Conservation (phyloP, 352 stramenopile genomes). For the Globisporangium splendens region DNA sequence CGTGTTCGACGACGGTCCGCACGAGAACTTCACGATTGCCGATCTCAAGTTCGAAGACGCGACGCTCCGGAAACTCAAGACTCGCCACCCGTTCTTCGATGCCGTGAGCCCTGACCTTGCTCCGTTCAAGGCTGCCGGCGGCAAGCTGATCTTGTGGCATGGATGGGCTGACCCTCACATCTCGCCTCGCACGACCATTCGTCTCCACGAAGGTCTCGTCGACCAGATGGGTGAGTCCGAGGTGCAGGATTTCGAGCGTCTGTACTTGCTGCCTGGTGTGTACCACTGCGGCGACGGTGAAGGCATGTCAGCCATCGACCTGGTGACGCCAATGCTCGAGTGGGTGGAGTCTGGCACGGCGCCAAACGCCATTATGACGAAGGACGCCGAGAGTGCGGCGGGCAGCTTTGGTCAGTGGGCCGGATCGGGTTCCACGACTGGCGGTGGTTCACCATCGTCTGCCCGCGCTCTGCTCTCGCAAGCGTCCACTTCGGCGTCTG, state of each 20-base stretch:
- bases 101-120: constrained; percentile 35
- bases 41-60: constrained; percentile 35
- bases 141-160: constrained; percentile 48
- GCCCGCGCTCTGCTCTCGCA: constrained; percentile 1
- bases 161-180: constrained; percentile 47
- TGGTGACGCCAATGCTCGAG: constrained; percentile 42
- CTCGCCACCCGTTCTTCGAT: constrained; percentile 33
- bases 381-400: not conserved
- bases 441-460: not conserved
- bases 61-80: constrained; percentile 29
- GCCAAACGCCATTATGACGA: constrained; percentile 26
- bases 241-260: constrained; percentile 27
- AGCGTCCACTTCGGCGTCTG: not conserved
- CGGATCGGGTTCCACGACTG: not conserved
- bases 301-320: constrained; percentile 32
- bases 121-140: constrained; percentile 27
- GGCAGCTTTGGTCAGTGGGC: constrained; percentile 8
- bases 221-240: constrained; percentile 24
- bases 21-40: constrained; percentile 33
- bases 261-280: constrained; percentile 46
- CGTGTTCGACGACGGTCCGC: constrained; percentile 32
- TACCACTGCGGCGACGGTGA: constrained; percentile 44
- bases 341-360: constrained; percentile 32
- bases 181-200: constrained; percentile 40
- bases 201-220: constrained; percentile 36